Conservation (phyloP, 2,329 filamentous ascomycete genomes). For the Coleophoma crateriformis region DNA sequence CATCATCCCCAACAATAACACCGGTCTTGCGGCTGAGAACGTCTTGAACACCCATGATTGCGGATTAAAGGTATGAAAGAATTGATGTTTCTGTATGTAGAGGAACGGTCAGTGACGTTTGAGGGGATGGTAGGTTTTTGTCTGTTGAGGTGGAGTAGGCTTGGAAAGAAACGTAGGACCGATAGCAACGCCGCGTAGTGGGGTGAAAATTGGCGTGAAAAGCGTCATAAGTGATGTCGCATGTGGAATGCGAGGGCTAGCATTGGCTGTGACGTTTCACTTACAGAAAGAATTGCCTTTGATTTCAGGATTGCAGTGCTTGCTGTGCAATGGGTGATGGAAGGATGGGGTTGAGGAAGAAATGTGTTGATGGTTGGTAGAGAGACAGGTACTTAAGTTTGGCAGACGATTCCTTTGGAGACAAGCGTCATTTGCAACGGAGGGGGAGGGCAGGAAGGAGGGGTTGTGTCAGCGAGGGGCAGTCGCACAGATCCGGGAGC, state of each 20-base stretch:
- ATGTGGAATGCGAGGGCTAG: neutral
- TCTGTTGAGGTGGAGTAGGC: slow-evolving; percentile 5
- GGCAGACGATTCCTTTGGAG: too few relatives aligned
- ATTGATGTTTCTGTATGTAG: slow-evolving; percentile 4
- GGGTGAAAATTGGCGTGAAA: slow-evolving; percentile 2
- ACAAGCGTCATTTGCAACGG: too few relatives aligned
- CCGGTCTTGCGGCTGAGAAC: slow-evolving; percentile 58
- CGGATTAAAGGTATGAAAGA: slow-evolving; percentile 7
- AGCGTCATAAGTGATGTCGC: neutral
- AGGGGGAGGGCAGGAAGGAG: too few relatives aligned
- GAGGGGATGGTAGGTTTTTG: slow-evolving; percentile 2
- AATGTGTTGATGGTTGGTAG: neutral
- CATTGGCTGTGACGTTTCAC: neutral
- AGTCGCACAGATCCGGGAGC: too few relatives aligned
- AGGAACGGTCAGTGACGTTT: slow-evolving; percentile 6
- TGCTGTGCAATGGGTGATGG: too few relatives aligned
- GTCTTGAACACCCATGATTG: slow-evolving; percentile 40
- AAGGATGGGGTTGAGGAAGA: neutral
- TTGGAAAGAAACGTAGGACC: slow-evolving; percentile 8
- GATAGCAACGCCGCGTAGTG: slow-evolving; percentile 16
- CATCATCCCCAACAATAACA: slow-evolving; percentile 64
- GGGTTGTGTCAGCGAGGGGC: too few relatives aligned
- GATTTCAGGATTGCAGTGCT: neutral
- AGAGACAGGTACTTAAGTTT: too few relatives aligned
- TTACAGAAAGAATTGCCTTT: neutral